Evolutionary conservation across 1,139 yeast species (phyloP).

Genomic region (Suhomyces guaymorum): DNA sequence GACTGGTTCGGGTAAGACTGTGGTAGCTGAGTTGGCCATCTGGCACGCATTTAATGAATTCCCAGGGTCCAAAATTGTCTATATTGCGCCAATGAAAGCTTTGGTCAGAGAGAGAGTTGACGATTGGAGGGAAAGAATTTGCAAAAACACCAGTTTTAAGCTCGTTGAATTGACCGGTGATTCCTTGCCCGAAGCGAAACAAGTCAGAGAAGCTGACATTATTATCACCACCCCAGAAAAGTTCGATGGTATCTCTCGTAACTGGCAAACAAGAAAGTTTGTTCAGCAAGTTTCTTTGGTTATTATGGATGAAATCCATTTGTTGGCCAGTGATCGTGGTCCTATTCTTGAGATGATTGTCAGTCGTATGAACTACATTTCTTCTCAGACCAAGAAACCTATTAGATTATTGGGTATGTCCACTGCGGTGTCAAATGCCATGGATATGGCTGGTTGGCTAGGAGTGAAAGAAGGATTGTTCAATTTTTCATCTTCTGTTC

Average conservation of each 20-base stretch:
- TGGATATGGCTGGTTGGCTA: slow-evolving; percentile 98
- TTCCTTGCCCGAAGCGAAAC: slow-evolving; percentile 84
- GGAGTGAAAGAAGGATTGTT: slow-evolving; percentile 87
- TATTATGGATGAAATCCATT: slow-evolving; percentile 97
- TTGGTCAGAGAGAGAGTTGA: slow-evolving; percentile 94
- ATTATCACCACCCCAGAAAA: slow-evolving; percentile 97
- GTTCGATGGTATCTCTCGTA: slow-evolving; percentile 97
- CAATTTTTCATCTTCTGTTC: slow-evolving; percentile 92
- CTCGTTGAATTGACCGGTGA: slow-evolving; percentile 97
- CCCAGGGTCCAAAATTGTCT: slow-evolving; percentile 84
- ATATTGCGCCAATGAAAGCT: slow-evolving; percentile 99
- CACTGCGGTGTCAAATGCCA: slow-evolving; percentile 96
- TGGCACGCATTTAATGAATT: slow-evolving; percentile 89
- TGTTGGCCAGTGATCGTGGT: slow-evolving; percentile 96
- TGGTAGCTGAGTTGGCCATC: slow-evolving; percentile 94
- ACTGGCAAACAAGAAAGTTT: slow-evolving; percentile 93
- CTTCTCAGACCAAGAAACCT: slow-evolving; percentile 72
- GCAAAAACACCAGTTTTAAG: slow-evolving; percentile 59
- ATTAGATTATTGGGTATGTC: slow-evolving; percentile 90
- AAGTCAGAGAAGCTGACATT: slow-evolving; percentile 86
- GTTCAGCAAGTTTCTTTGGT: slow-evolving; percentile 89
- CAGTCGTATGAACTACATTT: slow-evolving; percentile 92
- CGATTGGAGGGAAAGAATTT: slow-evolving; percentile 82
- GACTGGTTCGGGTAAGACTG: slow-evolving; percentile 97
- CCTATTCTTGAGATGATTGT: slow-evolving; percentile 98